Evolutionary conservation across 2,329 filamentous ascomycete genomes (phyloP).

Genomic region (Atkinsonella texensis): DNA sequence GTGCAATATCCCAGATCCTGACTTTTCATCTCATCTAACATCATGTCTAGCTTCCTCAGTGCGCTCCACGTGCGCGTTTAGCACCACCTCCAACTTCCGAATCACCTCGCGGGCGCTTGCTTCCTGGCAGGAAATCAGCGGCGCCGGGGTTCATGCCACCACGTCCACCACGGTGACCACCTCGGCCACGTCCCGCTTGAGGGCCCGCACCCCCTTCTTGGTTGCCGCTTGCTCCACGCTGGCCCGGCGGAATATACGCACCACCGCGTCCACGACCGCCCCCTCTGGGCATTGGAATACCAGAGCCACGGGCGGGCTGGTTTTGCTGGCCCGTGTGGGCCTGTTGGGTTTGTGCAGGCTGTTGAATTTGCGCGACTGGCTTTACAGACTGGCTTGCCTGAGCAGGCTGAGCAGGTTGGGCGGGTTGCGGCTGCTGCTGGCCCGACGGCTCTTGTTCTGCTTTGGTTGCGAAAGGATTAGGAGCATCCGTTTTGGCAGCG

Average conservation of each 20-base stretch:
- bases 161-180: constrained; percentile 29
- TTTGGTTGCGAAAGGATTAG: constrained; percentile 5
- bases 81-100: constrained; percentile 29
- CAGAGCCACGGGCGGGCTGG: constrained; percentile 16
- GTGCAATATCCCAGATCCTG: neutral
- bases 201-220: constrained; percentile 21
- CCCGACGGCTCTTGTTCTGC: constrained; percentile 6
- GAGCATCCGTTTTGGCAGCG: neutral
- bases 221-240: constrained; percentile 22
- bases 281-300: constrained; percentile 30
- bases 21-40: neutral
- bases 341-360: constrained; percentile 1
- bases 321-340: constrained; percentile 10
- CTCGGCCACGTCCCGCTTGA: constrained; percentile 26
- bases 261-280: constrained; percentile 28
- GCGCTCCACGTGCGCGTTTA: constrained; percentile 30
- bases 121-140: constrained; percentile 44
- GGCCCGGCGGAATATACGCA: constrained; percentile 25
- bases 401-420: neutral
- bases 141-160: constrained; percentile 36
- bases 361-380: constrained; percentile 10
- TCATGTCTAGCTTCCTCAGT: constrained; percentile 14
- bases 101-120: constrained; percentile 46
- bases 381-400: neutral
- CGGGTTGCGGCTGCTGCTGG: constrained; percentile 7